Conservation (phyloP, 805 yeast species). For the Isabelozyma pseudorhagii region DNA sequence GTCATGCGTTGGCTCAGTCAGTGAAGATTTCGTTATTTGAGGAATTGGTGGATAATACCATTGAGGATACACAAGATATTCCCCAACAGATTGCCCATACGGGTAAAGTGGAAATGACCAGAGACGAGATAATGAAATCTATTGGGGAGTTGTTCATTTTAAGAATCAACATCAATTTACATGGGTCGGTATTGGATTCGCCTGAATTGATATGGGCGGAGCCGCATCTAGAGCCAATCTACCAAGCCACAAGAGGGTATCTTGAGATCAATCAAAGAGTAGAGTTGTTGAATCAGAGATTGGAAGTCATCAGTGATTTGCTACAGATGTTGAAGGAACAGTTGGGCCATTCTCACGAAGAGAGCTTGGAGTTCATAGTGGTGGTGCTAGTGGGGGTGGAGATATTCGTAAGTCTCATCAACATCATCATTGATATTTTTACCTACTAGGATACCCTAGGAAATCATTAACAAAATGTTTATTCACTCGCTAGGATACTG, state of each 20-base stretch:
- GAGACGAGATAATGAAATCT: constrained; percentile 94
- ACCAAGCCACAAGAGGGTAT: constrained; percentile 95
- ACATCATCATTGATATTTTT: constrained; percentile 62
- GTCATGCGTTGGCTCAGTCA: constrained; percentile 94
- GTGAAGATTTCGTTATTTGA: constrained; percentile 94
- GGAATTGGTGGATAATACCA: constrained; percentile 93
- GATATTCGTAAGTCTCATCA: constrained; percentile 81
- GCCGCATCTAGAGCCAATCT: constrained; percentile 95
- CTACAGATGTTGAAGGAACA: constrained; percentile 96
- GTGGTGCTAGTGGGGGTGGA: constrained; percentile 89
- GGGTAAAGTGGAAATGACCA: constrained; percentile 92
- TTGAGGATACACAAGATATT: constrained; percentile 94
- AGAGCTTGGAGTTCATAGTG: constrained; percentile 86
- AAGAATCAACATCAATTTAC: constrained; percentile 75
- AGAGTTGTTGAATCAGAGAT: constrained; percentile 79
- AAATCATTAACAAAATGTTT: too few relatives aligned
- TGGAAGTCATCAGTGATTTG: constrained; percentile 91
- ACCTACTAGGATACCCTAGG: constrained; percentile 15
- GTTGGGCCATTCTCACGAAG: constrained; percentile 89
- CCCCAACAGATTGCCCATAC: constrained; percentile 94
- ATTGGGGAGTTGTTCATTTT: constrained; percentile 94
- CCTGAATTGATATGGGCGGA: constrained; percentile 99
- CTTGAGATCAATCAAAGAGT: constrained; percentile 94
- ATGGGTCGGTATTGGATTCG: constrained; percentile 87
- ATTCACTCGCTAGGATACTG: too few relatives aligned